phyloP scores from a whole-genome alignment of 176 grass and related monocot species.

The Rhipidocladum racemiflorum region DNA sequence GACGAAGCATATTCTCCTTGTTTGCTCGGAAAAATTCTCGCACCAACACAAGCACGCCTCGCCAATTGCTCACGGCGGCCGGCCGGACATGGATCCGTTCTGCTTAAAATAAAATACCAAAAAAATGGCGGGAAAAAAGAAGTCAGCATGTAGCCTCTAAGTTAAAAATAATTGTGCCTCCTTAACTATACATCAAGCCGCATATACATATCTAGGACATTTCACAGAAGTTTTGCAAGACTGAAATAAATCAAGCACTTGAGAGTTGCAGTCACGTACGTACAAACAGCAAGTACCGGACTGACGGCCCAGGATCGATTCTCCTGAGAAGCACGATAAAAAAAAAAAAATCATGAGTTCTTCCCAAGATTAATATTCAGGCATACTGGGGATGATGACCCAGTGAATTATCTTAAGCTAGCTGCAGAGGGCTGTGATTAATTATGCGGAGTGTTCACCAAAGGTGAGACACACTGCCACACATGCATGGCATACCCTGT shows the following conservation, averaged over 20 bases:
- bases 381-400: background rate
- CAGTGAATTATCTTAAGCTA: slow-evolving; percentile 24
- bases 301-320: slow-evolving; percentile 37
- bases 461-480: slow-evolving; percentile 34
- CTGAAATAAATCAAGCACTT: background rate
- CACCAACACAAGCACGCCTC: background rate
- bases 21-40: no score
- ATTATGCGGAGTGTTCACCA: slow-evolving; percentile 31
- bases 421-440: slow-evolving; percentile 26
- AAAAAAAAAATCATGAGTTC: background rate
- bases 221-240: background rate
- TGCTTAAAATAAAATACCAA: background rate
- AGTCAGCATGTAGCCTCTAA: background rate
- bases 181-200: background rate
- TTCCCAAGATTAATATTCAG: slow-evolving; percentile 19
- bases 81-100: background rate
- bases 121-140: background rate
- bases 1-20: background rate
- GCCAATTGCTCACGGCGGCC: background rate
- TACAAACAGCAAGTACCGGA: background rate
- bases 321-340: slow-evolving; percentile 4
- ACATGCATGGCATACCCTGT: slow-evolving; percentile 17
- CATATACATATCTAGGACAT: background rate
- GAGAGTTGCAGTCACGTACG: background rate
- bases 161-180: background rate